Conservation (phyloP, 2,329 filamentous ascomycete genomes). For the Plenodomus tracheiphilus region DNA sequence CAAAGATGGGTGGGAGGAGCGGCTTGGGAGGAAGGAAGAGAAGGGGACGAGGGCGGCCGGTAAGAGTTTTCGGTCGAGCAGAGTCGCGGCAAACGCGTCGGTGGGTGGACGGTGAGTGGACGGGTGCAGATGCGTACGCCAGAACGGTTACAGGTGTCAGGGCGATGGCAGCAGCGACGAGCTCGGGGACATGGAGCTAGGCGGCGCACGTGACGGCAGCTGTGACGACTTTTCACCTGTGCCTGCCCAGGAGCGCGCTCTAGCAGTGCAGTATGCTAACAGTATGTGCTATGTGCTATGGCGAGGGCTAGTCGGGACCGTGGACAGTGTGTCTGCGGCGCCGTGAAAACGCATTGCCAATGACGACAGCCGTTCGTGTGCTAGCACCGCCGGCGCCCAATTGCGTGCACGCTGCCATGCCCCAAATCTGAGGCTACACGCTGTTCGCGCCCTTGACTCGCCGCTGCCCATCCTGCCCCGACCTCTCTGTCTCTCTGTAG, state of each 20-base stretch:
- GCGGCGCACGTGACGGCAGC: conserved; percentile 18
- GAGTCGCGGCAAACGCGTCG: conserved; percentile 30
- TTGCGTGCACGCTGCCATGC: conserved; percentile 22
- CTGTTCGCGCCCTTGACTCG: conserved; percentile 22
- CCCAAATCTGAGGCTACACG: conserved; percentile 15
- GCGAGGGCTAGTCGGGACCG: no score
- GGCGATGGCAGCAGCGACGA: conserved; percentile 7
- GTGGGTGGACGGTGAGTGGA: background rate
- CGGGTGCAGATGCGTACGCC: conserved; percentile 5
- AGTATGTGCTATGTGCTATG: background rate
- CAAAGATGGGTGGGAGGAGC: conserved; percentile 8
- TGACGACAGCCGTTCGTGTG: conserved; percentile 18
- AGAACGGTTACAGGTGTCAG: conserved; percentile 15
- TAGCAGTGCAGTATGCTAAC: no score
- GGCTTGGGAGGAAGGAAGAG: conserved; percentile 10
- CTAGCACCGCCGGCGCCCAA: conserved; percentile 22
- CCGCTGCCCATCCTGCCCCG: no score
- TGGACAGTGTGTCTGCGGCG: conserved; percentile 3
- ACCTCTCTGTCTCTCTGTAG: no score
- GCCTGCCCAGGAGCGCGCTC: no score
- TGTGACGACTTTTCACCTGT: conserved; percentile 15
- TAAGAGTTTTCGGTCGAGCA: conserved; percentile 18
- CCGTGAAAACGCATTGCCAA: conserved; percentile 16
- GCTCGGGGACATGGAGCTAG: background rate
- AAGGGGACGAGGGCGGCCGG: conserved; percentile 14